Evolutionary conservation across 2,329 filamentous ascomycete species (phyloP), one percentile per base, ranked within the genome.

Genomic region (Fusarium pseudocircinatum): DNA sequence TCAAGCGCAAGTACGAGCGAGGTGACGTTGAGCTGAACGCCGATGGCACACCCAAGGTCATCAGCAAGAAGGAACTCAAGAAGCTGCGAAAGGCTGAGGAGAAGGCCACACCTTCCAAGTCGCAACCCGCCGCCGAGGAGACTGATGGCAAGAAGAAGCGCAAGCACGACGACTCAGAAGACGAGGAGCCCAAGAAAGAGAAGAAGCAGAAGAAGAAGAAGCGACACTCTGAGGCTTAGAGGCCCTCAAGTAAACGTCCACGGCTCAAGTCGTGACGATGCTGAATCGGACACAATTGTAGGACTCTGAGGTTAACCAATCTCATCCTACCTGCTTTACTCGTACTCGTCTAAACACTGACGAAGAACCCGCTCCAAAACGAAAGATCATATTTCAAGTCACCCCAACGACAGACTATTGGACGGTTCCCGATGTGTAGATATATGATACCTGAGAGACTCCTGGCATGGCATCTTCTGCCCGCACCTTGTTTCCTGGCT

Each of bases 1-100:
- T 94, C 84, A 91, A 93, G 86, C 88, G 91, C 81, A 94, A 94
- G 87, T 90, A 90, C 75, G 92, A 93, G 83, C 88, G 91, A 70
- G 93, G 93, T 42, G 92, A 94, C 78, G 92, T 95, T 73, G 86
- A 90, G 79, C 84, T 94, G 73, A 87, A 87, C 75, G 83, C 84
- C 18, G 89, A 93, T 69, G 92, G 92, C 64, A 91, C 87, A 58
- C 90, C 92, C 44, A 86, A 89, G 75, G 86, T 93, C 8, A 83
- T 91, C 77, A 93, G 90, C 85, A 94, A 94, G 87, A 94, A 94
- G 85, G 91, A 93, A 52, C 82, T 92, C 78, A 94, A 94, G 87
- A 93, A 93, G 86, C 84, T 88, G 66, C 90, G 89, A 83, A 93
- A 92, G 84, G 83, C 82, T 24, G 89, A 89, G 79, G 89, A 90